Evolutionary conservation across 148 eudicot genomes (phyloP), one percentile per base, ranked within the genome.

Genomic region (Rhododendron williamsianum): DNA sequence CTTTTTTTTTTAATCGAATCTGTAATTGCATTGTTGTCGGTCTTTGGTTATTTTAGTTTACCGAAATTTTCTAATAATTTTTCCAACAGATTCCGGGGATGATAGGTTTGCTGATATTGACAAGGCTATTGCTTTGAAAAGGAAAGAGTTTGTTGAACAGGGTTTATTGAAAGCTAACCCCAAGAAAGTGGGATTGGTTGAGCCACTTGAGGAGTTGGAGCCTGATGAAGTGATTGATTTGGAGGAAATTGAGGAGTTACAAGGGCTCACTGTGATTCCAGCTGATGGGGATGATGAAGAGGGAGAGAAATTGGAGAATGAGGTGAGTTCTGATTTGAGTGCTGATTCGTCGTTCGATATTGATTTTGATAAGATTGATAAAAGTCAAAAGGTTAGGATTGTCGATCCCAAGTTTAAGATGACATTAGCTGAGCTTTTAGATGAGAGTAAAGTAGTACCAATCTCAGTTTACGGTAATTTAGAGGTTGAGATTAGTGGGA

Each of bases 361-460:
- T 85, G 94, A 95, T 92, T 90, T 94, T 77, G 98, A 93, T 90
- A 89, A 85, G 76, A 91, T 88, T 82, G 91, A 91, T 72, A 88
- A 87, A 71, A 82, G 76, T 73, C 33, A 10, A 3, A 93, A 92
- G 67, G 87, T 90, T 90, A 93, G 96, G 63, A 91, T 97, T 83
- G 92, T 91, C 67, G 99, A 97, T 15, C 99, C 99, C 25, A 92
- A 84, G 83, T 97, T 95, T 88, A 94, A 80, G 82, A 97, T 95
- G 98, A 92, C 92, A 36, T 88, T 97, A 82, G 98, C 98, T 81
- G 99, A 97, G 86, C 92, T 97, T 78, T 88, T 97, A 83, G 99
- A 95, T 84, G 99, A 97, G 87, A 93, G 96, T 87, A 95, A 91
- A 80, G 99, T 97, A 2, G 99, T 97, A 71, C 99, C 99, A 0